Base-by-base conservation (phyloP, 257 asterid genomes). In the Lithospermum erythrorhizon region DNA sequence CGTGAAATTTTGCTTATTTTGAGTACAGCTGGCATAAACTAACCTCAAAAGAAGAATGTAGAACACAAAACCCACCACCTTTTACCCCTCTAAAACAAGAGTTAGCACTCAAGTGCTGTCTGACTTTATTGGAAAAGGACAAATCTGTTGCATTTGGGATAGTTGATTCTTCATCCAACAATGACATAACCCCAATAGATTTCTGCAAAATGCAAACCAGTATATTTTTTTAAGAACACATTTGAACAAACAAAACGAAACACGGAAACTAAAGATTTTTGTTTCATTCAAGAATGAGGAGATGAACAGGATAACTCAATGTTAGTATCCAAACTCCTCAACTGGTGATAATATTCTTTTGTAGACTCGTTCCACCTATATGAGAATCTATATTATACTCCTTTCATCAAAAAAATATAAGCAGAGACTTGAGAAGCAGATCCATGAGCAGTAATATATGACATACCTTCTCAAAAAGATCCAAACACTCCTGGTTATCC, bases 11-110 rank as follows among this genome's bases (percentile, higher is more conserved):
- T 61, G 65, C 53, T 30, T 64, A 22, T 63, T 62, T 65, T 21
- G 61, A 30, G 37, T 30, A 70, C 10, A 22, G 11, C 3, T 9
- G 57, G 18, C 8, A 27, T 13, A 3, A 70, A 72, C 91, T 62
- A 68, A 84, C 93, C 88, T 79, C 93, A 63, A 89, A 81, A 67
- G 89, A 77, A 75, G 52, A 77, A 70, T 84, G 93, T 49, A 53
- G 70, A 65, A 84, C 58, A 25, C 72, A 68, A 68, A 84, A 84
- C 20, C 82, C 65, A 67, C 83, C 86, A 55, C 70, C 73, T 32
- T 52, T 75, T 70, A 77, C 89, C 68, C 65, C 83, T 72, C 67
- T 77, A 57, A 84, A 81, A 80, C 79, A 72, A 59, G 48, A 51
- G 48, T 71, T 75, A 55, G 63, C 64, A 68, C 62, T 82, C 65